A percentile compares a stretch with the other conserved stretches of the same genome.
phyloP scores from a whole-genome alignment of 208 protist genomes.

The Crithidia brevicula region DNA sequence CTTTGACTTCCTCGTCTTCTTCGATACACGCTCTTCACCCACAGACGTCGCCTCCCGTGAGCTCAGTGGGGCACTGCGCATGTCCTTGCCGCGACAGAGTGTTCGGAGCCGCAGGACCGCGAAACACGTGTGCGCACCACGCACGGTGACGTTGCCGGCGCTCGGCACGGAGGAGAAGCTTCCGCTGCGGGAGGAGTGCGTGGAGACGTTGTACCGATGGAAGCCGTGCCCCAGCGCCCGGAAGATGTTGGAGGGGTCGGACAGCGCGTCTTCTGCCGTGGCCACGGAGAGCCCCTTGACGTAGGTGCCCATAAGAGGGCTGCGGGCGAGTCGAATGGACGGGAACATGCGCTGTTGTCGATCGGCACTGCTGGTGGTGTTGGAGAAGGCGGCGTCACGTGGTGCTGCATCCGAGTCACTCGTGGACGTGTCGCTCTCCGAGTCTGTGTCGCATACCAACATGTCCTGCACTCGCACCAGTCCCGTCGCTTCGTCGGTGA shows the following conservation, averaged over 20 bases:
- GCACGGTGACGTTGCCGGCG: neutral
- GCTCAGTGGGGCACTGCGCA: slow-evolving; percentile 17
- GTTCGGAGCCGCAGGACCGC: slow-evolving; percentile 22
- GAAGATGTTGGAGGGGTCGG: neutral
- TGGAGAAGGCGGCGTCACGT: neutral
- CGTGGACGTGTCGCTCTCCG: slow-evolving; percentile 4
- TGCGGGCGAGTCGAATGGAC: slow-evolving; percentile 22
- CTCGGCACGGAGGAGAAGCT: neutral
- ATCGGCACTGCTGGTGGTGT: neutral
- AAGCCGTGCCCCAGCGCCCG: slow-evolving; percentile 16
- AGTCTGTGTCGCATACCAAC: slow-evolving; percentile 4
- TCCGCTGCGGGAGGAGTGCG: slow-evolving; percentile 3
- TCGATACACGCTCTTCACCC: neutral
- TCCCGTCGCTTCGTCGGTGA: neutral
- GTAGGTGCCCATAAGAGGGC: slow-evolving; percentile 26
- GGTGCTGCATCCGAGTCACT: neutral
- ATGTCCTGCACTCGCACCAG: slow-evolving; percentile 9
- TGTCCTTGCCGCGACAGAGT: slow-evolving; percentile 16
- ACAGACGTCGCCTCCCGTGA: slow-evolving; percentile 8
- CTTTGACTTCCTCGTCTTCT: neutral
- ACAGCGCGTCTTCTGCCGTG: neutral
- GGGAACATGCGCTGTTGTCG: neutral
- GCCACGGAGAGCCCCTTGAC: slow-evolving; percentile 9
- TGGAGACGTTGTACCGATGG: slow-evolving; percentile 22
- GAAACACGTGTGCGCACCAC: slow-evolving; percentile 19